Conservation (phyloP, 2,329 filamentous ascomycete genomes). For the Pseudonectria foliicola region DNA sequence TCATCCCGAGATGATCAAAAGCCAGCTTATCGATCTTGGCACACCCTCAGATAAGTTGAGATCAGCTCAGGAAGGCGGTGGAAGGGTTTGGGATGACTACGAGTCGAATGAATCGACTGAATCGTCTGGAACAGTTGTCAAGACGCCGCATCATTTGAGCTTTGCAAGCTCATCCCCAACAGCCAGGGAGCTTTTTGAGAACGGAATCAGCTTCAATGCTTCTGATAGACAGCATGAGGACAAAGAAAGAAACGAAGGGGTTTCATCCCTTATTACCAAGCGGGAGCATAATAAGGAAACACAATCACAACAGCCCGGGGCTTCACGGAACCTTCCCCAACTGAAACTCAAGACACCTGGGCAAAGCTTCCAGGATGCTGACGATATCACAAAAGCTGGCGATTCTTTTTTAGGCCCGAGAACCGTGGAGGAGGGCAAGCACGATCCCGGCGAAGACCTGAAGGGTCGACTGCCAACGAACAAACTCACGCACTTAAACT, state of each 20-base stretch:
- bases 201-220: slow-evolving; percentile 24
- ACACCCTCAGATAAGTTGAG: slow-evolving; percentile 1
- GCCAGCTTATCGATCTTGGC: slow-evolving; percentile 6
- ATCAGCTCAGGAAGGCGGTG: background rate
- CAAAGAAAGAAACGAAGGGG: slow-evolving; percentile 1
- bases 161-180: slow-evolving; percentile 15
- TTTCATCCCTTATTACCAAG: too few relatives aligned
- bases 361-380: background rate
- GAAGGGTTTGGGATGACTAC: background rate
- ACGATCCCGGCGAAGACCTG: slow-evolving; percentile 4
- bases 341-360: background rate
- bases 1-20: too few relatives aligned
- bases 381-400: slow-evolving; percentile 2
- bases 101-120: slow-evolving; percentile 7
- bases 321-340: background rate
- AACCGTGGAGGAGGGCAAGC: slow-evolving; percentile 8
- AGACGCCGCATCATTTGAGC: slow-evolving; percentile 23
- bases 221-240: slow-evolving; percentile 1
- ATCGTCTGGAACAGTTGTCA: slow-evolving; percentile 34
- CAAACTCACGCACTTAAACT: slow-evolving; percentile 3
- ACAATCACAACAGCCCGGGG: too few relatives aligned
- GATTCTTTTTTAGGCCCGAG: slow-evolving; percentile 31
- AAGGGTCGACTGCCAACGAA: slow-evolving; percentile 3
- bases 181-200: slow-evolving; percentile 25
- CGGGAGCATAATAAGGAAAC: too few relatives aligned